These are phyloP conservation scores for Apiospora phragmitis DNA, from an alignment of 2,329 filamentous ascomycete genomes.

Conservation along the genomic window DNA sequence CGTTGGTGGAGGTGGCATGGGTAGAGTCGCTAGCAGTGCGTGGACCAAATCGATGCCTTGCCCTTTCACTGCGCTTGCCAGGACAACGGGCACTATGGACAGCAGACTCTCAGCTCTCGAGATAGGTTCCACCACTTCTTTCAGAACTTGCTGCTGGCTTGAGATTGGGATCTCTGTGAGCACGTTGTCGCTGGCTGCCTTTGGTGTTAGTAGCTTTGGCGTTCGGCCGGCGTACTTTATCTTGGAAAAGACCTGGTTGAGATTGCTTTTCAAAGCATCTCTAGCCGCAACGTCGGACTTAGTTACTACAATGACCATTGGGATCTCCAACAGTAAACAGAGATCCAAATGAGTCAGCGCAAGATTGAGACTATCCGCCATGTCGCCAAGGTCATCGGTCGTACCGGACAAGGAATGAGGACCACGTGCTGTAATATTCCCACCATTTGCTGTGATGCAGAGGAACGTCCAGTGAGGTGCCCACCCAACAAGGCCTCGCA, in stretches of 20 bases:
- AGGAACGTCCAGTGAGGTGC: conserved; percentile 91
- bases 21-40: conserved; percentile 75
- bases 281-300: conserved; percentile 88
- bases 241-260: conserved; percentile 72
- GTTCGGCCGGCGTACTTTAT: conserved; percentile 75
- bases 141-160: conserved; percentile 60
- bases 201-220: conserved; percentile 70
- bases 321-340: conserved; percentile 77
- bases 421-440: conserved; percentile 42
- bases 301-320: conserved; percentile 81
- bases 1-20: conserved; percentile 61
- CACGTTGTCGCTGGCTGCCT: conserved; percentile 48
- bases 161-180: conserved; percentile 55
- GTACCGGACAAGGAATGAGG: conserved; percentile 47
- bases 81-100: conserved; percentile 74
- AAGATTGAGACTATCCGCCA: conserved; percentile 64
- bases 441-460: conserved; percentile 80
- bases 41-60: conserved; percentile 80
- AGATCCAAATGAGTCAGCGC: conserved; percentile 80
- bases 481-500: conserved; percentile 92
- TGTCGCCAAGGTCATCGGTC: conserved; percentile 51
- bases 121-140: conserved; percentile 52
- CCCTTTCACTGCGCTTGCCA: conserved; percentile 86
- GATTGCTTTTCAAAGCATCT: conserved; percentile 64
- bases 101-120: conserved; percentile 41